phyloP scores from a whole-genome alignment of 2,329 filamentous ascomycete species.

The Calonectria pauciramosa region DNA sequence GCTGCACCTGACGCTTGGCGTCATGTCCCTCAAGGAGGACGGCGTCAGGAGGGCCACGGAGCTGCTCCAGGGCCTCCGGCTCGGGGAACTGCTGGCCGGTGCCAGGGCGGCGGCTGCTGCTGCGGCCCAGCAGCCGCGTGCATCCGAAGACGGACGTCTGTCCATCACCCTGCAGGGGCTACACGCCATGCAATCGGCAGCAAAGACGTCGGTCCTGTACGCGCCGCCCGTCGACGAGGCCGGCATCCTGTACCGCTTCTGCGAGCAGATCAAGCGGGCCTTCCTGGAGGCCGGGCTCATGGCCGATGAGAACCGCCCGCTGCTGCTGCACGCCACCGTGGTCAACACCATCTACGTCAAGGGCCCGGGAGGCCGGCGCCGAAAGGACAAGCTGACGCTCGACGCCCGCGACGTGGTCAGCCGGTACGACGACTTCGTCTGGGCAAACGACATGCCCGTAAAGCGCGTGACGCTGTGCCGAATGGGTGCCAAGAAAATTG shows the following conservation, averaged over 20 bases:
- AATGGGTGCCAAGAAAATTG: slow-evolving; percentile 84
- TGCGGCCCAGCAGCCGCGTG: not conserved
- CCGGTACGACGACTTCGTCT: slow-evolving; percentile 74
- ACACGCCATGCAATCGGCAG: slow-evolving; percentile 70
- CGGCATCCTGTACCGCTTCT: slow-evolving; percentile 68
- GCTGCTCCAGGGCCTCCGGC: slow-evolving; percentile 55
- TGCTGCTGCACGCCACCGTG: slow-evolving; percentile 87
- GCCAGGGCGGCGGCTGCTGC: slow-evolving; percentile 27
- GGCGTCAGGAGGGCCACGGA: slow-evolving; percentile 60
- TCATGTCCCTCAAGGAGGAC: slow-evolving; percentile 78
- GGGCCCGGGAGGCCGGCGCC: slow-evolving; percentile 44
- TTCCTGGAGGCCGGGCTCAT: slow-evolving; percentile 72
- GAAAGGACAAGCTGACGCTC: slow-evolving; percentile 59
- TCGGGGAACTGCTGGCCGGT: slow-evolving; percentile 55
- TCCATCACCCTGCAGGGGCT: slow-evolving; percentile 68
- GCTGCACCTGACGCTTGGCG: slow-evolving; percentile 87
- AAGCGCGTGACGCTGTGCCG: slow-evolving; percentile 83
- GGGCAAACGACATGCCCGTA: slow-evolving; percentile 78
- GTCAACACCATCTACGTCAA: slow-evolving; percentile 87
- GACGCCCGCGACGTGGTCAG: slow-evolving; percentile 70
- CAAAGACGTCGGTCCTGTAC: slow-evolving; percentile 75
- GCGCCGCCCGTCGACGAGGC: slow-evolving; percentile 69
- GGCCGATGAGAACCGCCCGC: slow-evolving; percentile 68
- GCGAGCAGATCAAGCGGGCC: slow-evolving; percentile 63
- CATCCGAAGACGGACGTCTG: slow-evolving; percentile 40